Percentiles rank a stretch among this genome's conserved stretches.
Evolutionary conservation across 2,329 filamentous ascomycete species (phyloP).

Genomic region (Colletotrichum aenigma): DNA sequence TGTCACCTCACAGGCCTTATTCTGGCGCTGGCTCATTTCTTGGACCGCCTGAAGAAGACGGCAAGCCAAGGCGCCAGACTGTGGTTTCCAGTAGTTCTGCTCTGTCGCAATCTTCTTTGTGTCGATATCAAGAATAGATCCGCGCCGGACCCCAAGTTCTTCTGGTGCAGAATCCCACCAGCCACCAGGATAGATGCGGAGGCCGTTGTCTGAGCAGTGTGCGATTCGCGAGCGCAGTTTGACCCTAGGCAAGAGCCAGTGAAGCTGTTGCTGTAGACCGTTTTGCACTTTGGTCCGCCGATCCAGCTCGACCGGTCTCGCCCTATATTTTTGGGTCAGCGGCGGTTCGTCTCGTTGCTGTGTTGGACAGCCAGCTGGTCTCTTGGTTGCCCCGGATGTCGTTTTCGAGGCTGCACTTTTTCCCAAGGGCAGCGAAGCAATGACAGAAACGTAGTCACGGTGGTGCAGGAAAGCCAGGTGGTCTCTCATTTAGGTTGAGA

Average conservation of each 20-base stretch:
- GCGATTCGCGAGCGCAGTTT: neutral
- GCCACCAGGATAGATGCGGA: neutral
- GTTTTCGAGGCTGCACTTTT: neutral
- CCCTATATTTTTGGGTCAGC: neutral
- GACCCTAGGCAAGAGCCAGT: neutral
- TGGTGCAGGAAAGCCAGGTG: neutral
- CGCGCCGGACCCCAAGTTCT: neutral
- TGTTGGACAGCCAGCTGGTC: neutral
- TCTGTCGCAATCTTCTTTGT: neutral
- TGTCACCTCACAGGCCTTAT: neutral
- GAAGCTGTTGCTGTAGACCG: neutral
- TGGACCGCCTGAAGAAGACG: neutral
- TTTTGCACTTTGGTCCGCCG: neutral
- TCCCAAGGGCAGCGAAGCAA: neutral
- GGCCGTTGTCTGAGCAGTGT: neutral
- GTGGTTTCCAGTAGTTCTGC: neutral
- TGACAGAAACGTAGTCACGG: neutral
- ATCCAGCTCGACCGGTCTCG: neutral
- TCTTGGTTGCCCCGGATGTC: neutral
- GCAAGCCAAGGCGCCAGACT: neutral
- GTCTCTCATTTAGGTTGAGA: slow-evolving; percentile 11
- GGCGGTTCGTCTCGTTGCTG: neutral
- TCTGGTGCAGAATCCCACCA: neutral
- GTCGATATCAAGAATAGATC: neutral
- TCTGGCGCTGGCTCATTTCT: neutral